These are phyloP conservation scores for Prunus mume DNA, from an alignment of 306 rosid species.

Conservation along the genomic window DNA sequence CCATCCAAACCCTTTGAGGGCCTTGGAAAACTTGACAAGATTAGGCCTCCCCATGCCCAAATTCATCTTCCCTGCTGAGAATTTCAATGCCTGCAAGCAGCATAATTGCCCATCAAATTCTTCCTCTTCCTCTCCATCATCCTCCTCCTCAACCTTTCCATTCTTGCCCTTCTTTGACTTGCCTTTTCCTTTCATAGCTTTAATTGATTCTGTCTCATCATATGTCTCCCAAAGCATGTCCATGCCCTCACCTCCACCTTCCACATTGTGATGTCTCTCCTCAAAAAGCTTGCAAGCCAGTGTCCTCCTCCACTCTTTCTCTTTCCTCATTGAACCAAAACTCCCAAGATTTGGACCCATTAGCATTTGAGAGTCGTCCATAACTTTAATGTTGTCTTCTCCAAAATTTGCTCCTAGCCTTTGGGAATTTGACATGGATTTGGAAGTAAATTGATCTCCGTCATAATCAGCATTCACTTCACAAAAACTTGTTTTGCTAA, in stretches of 20 bases:
- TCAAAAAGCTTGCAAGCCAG: constrained; percentile 90
- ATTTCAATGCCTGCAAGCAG: constrained; percentile 86
- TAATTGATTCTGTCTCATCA: constrained; percentile 47
- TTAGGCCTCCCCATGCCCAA: constrained; percentile 84
- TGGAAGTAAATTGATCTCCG: constrained; percentile 9
- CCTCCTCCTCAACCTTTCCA: constrained; percentile 25
- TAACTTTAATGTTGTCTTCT: constrained; percentile 25
- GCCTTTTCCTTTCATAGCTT: constrained; percentile 25
- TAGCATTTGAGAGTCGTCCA: constrained; percentile 26
- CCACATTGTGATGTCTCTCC: constrained; percentile 59
- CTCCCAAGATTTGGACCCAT: constrained; percentile 44
- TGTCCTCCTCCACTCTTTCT: constrained; percentile 94
- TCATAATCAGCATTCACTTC: too few species aligned
- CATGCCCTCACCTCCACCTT: constrained; percentile 71
- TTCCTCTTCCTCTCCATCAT: constrained; percentile 44
- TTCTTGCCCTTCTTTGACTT: constrained; percentile 54
- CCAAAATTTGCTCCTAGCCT: constrained; percentile 24
- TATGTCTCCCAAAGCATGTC: constrained; percentile 96
- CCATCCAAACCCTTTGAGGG: constrained; percentile 81
- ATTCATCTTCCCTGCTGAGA: constrained; percentile 84
- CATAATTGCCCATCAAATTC: constrained; percentile 49
- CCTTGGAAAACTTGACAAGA: constrained; percentile 74
- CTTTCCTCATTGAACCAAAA: constrained; percentile 83
- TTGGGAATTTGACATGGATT: constrained; percentile 34
- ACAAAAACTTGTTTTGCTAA: too few species aligned